phyloP scores from a whole-genome alignment of 2,329 filamentous ascomycete species.

The Pseudopithomyces maydicus region DNA sequence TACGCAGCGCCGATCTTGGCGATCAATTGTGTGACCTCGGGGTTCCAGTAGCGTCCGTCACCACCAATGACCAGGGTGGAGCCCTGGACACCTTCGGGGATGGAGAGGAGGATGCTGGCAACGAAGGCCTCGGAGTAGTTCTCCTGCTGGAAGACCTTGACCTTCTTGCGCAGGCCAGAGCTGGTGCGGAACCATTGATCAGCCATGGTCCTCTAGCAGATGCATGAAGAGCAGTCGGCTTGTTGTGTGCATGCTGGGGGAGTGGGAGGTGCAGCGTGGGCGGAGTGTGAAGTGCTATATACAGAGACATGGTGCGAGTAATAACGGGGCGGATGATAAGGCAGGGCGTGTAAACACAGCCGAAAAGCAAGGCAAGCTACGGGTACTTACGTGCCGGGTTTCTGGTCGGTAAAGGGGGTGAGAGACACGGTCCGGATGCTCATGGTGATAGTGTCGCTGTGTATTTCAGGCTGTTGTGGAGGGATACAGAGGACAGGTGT shows the following conservation, averaged over 20 bases:
- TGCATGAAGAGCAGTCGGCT: slow-evolving; percentile 14
- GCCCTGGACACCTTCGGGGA: slow-evolving; percentile 88
- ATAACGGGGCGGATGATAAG: slow-evolving; percentile 20
- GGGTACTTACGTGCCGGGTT: slow-evolving; percentile 91
- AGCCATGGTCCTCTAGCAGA: slow-evolving; percentile 27
- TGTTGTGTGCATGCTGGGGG: slow-evolving; percentile 9
- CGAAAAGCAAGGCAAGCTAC: slow-evolving; percentile 14
- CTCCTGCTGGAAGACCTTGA: slow-evolving; percentile 92
- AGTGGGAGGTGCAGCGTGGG: slow-evolving; percentile 7
- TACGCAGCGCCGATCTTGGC: slow-evolving; percentile 97
- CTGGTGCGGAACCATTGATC: slow-evolving; percentile 54
- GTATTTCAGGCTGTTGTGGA: slow-evolving; percentile 25
- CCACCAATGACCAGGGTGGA: slow-evolving; percentile 95
- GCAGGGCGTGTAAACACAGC: slow-evolving; percentile 18
- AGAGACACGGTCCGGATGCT: slow-evolving; percentile 78
- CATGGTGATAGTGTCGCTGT: slow-evolving; percentile 53
- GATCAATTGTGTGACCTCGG: slow-evolving; percentile 94
- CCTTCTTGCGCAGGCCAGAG: slow-evolving; percentile 98
- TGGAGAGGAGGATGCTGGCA: slow-evolving; percentile 90
- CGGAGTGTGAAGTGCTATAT: slow-evolving; percentile 19
- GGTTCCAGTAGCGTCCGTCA: slow-evolving; percentile 96
- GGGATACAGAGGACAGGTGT: slow-evolving; percentile 21
- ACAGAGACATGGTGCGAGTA: slow-evolving; percentile 17
- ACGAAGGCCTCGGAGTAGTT: slow-evolving; percentile 98
- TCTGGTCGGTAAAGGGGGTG: slow-evolving; percentile 91